These are phyloP conservation scores for Boletus rubropictus DNA, from an alignment of 768 basidiomycete genomes.

Conservation along the genomic window DNA sequence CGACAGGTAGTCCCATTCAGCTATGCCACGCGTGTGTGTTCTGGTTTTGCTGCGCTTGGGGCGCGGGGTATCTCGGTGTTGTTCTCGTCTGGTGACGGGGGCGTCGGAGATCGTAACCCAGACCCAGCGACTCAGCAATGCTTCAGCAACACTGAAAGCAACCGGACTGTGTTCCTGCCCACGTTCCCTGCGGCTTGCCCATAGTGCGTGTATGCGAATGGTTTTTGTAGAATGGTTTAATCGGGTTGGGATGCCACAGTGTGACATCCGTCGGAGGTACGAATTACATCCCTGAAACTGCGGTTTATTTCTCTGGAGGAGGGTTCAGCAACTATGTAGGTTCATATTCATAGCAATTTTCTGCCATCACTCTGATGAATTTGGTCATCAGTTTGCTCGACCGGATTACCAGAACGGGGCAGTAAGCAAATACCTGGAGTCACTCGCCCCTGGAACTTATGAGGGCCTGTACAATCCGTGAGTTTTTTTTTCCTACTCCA, in stretches of 20 bases:
- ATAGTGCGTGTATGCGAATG: conserved; percentile 34
- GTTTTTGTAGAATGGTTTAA: neutral
- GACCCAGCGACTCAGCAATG: conserved; percentile 51
- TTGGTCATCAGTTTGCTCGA: conserved; percentile 39
- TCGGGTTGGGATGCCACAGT: conserved; percentile 38
- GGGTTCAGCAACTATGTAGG: conserved; percentile 67
- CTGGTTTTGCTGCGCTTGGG: conserved; percentile 60
- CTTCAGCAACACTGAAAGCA: conserved; percentile 52
- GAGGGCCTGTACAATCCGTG: conserved; percentile 57
- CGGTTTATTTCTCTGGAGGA: conserved; percentile 60
- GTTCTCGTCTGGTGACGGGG: conserved; percentile 62
- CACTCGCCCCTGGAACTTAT: conserved; percentile 45
- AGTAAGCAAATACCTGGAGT: conserved; percentile 41
- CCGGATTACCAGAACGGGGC: conserved; percentile 49
- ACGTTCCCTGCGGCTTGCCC: conserved; percentile 60
- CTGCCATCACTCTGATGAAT: neutral
- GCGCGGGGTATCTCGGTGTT: conserved; percentile 59
- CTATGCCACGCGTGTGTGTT: conserved; percentile 56
- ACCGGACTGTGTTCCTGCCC: conserved; percentile 49
- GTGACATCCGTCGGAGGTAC: conserved; percentile 74
- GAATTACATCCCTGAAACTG: conserved; percentile 50
- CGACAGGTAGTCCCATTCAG: conserved; percentile 43
- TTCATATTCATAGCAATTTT: neutral
- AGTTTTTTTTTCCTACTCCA: conserved; percentile 11
- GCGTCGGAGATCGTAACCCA: conserved; percentile 59